Base-by-base conservation (phyloP, 441 rosid species). In the Erodium trifolium region DNA sequence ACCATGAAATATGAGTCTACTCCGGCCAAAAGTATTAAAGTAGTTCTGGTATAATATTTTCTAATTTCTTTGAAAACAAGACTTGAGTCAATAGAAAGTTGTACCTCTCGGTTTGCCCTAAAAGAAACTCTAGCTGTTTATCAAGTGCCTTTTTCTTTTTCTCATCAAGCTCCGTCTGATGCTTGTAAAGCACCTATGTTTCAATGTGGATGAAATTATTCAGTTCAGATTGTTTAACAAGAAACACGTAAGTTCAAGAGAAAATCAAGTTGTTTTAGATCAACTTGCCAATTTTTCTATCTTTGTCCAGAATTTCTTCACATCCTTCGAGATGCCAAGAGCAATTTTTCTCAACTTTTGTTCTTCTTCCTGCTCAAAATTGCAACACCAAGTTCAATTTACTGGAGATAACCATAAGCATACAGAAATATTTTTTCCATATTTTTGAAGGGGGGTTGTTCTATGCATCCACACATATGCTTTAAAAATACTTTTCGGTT, bases 91-190 rank as follows among this genome's bases (percentile, higher is more conserved):
- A 37, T 18, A 39, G 47, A 55, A 16, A 62, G 57, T 70, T 71
- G 14, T 65, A 92, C 99, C 99, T 95, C 82, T 95, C 99, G 41
- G 99, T 95, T 84, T 95, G 99, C 76, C 99, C 99, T 68, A 95
- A 79, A 72, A 95, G 91, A 83, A 92, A 95, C 76, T 95, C 89
- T 53, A 95, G 98, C 73, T 95, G 99, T 82, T 90, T 95, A 77
- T 95, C 98, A 80, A 92, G 92, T 27, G 95, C 87, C 82, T 89
- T 95, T 80, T 95, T 95, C 92, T 93, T 91, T 79, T 87, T 95
- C 84, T 86, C 99, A 72, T 92, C 93, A 69, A 90, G 89, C 80
- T 86, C 96, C 88, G 82, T 76, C 82, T 95, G 99, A 82, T 92
- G 96, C 88, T 92, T 95, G 85, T 92, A 95, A 71, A 90, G 85